A percentile compares a stretch with the other conserved stretches of the same genome.
Conservation (phyloP, 2,329 filamentous ascomycete genomes). For the Talaromyces marneffei region DNA sequence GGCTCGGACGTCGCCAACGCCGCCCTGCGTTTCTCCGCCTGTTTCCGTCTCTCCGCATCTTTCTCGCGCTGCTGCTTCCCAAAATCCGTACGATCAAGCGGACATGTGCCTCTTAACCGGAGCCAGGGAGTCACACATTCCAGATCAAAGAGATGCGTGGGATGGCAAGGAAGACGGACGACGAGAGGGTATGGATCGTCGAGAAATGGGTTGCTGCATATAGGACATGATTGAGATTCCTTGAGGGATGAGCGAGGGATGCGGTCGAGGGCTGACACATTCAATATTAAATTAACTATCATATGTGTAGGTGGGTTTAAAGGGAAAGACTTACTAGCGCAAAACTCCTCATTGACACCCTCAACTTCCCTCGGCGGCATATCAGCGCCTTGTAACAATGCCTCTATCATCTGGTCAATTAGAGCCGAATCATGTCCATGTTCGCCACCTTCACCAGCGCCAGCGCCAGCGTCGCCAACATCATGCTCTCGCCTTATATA, state of each 20-base stretch:
- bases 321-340: constrained; percentile 39
- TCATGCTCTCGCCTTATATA: constrained; percentile 49
- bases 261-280: constrained; percentile 47
- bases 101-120: constrained; percentile 58
- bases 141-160: constrained; percentile 57
- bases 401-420: constrained; percentile 51
- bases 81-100: constrained; percentile 55
- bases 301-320: background rate
- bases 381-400: constrained; percentile 51
- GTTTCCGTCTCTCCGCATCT: constrained; percentile 49
- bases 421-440: constrained; percentile 24
- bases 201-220: constrained; percentile 56
- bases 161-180: constrained; percentile 57
- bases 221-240: constrained; percentile 50
- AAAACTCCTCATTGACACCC: constrained; percentile 57
- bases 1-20: constrained; percentile 17
- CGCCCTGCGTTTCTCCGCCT: constrained; percentile 40
- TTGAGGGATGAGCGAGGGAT: constrained; percentile 53
- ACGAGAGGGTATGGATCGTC: constrained; percentile 61
- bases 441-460: constrained; percentile 26
- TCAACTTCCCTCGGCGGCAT: constrained; percentile 55
- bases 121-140: constrained; percentile 62
- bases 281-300: background rate
- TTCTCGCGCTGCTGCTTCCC: constrained; percentile 50
- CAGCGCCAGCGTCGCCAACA: constrained; percentile 26